Evolutionary conservation across 129 eudicot species (phyloP).

Genomic region (Heracleum sosnowskyi): DNA sequence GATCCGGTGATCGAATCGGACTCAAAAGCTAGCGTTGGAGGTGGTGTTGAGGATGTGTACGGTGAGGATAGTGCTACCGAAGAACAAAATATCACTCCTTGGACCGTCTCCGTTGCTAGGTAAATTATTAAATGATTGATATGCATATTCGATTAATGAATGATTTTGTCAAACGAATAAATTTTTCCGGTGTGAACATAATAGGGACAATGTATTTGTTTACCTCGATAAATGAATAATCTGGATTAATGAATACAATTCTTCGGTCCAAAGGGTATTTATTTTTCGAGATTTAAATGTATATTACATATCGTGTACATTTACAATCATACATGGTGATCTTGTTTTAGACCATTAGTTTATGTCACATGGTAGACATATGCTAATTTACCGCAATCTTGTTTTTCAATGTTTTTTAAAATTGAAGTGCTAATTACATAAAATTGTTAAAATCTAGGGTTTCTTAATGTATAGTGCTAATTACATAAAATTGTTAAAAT

Average conservation of each 20-base stretch:
- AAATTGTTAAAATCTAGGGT: no score
- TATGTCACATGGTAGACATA: neutral
- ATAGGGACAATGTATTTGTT: no score
- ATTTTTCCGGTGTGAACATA: no score
- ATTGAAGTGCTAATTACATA: neutral
- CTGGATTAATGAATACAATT: neutral
- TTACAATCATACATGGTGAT: no score
- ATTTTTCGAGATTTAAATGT: no score
- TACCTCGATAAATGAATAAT: no score
- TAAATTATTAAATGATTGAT: neutral
- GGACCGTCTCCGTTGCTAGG: conserved; percentile 83
- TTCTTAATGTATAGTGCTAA: neutral
- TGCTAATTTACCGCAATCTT: neutral
- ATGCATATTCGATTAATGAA: no score
- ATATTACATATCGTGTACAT: no score
- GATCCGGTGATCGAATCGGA: conserved; percentile 32
- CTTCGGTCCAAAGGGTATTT: no score
- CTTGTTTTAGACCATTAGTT: neutral
- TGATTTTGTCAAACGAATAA: no score
- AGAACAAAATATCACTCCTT: conserved; percentile 66
- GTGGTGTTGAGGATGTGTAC: conserved; percentile 68
- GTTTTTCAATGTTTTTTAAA: neutral
- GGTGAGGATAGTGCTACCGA: conserved; percentile 63
- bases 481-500: neutral
- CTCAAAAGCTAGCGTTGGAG: conserved; percentile 37